Base-by-base conservation (phyloP, 768 basidiomycete genomes). In the Phylloporus arenicola region DNA sequence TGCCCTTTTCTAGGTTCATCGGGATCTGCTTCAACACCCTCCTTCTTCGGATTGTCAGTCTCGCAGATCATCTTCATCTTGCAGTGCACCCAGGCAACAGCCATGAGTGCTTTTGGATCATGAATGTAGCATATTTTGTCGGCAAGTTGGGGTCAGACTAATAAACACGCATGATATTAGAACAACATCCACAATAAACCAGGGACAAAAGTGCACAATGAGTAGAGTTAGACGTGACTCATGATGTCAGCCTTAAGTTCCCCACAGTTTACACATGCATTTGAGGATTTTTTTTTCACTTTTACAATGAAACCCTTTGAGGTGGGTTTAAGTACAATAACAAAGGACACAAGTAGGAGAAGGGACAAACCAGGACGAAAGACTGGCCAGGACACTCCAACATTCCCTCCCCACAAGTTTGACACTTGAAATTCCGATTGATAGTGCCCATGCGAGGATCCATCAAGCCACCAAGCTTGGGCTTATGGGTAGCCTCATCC, bases 321-420 rank as follows among this genome's bases (percentile, higher is more conserved):
- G 13, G 14, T 14, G 30, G 22, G 20, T 31, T 12, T 30, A 35
- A 9, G 19, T 13, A 31, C 43, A 1, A 5, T 20, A 9, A 4
- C 11, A 6, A 17, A 4, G 34, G 20, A 47, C 35, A 37, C 12
- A 19, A 47, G 51, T 9, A 43, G 19, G 6, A 38, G 6, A 48
- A 8, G 22, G 10, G 22, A 78, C 84, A 55, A 70, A 91, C 92
- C 92, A 70, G 92, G 88, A 70, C 97, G 95, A 64, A 93, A 98
- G 30, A 96, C 92, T n/a, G 95, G 93, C 96, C 96, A 24, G 96
- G 94, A 74, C 96, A 99, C 68, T 98, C 96, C 16, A 92, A 86
- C 94, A 98, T 97, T n/a, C 94, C 95, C 78, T 99, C 96, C 58
- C 93, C 94, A 69, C 96, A 98, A 25, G 96, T 98, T 75, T 97